Evolutionary conservation across 1,139 yeast genomes (phyloP), one percentile per base, ranked within the genome.

Genomic region (Debaryomyces fabryi): DNA sequence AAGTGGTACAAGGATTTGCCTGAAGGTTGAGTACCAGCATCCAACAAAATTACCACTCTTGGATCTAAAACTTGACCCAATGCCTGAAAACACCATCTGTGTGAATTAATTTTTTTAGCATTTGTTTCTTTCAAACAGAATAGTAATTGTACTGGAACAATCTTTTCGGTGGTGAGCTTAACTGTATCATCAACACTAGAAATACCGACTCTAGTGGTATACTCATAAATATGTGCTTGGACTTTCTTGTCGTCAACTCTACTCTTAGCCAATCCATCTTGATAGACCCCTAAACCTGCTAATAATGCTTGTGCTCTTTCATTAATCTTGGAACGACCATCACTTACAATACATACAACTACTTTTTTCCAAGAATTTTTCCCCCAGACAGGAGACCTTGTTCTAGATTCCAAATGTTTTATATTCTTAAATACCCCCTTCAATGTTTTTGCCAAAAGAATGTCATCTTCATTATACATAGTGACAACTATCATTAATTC

Each of bases 61-160:
- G 81, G 81, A 46, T 75, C 72, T 47, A 76, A 64, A 6, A 74
- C 74, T 55, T 71, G 74, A 32, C 78, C 74, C 44, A 76, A 63
- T 13, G 80, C 80, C 58, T 76, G 79, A 63, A 76, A 74, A 60
- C 80, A 76, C 81, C 81, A 76, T 58, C 81, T 65, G 57, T 76
- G 81, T 35, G 79, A 73, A 54, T 76, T 76, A 56, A 76, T 76
- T 57, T 76, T 76, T 52, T 75, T 75, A 15, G 79, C 78, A 54
- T 76, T 76, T 43, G 68, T 65, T 58, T 76, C 81, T 57, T 76
- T 76, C 55, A 76, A 68, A 51, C 80, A 75, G 53, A 76, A 76
- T 30, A 76, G 60, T 58, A 76, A 64, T 56, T 76, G 81, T 8
- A 76, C 79, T 0, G 81, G 81, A 16, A 75, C 79, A 45, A 74